Conservation (phyloP, 208 protist genomes). For the Leishmania braziliensis region DNA sequence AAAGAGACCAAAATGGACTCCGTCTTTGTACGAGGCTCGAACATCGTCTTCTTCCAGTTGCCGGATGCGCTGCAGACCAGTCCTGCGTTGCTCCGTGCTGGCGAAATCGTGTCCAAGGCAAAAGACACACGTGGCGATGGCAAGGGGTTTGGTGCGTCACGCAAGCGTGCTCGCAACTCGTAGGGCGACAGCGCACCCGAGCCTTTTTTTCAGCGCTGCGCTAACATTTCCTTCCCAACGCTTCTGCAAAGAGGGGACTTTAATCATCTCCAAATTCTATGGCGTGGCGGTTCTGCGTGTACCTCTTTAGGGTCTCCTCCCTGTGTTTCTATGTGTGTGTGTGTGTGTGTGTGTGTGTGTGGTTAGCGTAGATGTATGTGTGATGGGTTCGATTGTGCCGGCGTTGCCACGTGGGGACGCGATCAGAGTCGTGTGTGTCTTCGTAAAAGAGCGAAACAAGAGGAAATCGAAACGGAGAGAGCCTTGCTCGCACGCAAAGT, state of each 20-base stretch:
- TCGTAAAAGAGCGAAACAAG: background rate
- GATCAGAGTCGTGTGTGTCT: constrained; percentile 12
- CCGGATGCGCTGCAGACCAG: constrained; percentile 85
- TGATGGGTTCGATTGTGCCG: background rate
- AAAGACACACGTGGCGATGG: constrained; percentile 77
- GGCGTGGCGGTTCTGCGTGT: background rate
- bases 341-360: constrained; percentile 13
- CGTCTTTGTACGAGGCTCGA: constrained; percentile 90
- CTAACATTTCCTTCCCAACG: too few species aligned
- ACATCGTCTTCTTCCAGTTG: constrained; percentile 93
- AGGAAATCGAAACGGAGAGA: background rate
- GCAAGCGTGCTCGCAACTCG: constrained; percentile 36
- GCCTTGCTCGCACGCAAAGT: background rate
- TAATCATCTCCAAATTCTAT: background rate
- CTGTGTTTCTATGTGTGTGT: background rate
- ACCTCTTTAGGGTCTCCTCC: background rate
- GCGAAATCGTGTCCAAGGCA: constrained; percentile 55
- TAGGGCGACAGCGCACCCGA: background rate
- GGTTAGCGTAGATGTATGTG: background rate
- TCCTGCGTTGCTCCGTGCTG: constrained; percentile 70
- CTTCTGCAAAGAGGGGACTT: background rate
- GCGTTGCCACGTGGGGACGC: background rate
- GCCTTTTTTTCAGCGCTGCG: background rate
- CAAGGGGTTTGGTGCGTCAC: constrained; percentile 74
- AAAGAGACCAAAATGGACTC: constrained; percentile 59